Evolutionary conservation across 139 green algal genomes (phyloP).

Genomic region (Auxenochlorella protothecoides): DNA sequence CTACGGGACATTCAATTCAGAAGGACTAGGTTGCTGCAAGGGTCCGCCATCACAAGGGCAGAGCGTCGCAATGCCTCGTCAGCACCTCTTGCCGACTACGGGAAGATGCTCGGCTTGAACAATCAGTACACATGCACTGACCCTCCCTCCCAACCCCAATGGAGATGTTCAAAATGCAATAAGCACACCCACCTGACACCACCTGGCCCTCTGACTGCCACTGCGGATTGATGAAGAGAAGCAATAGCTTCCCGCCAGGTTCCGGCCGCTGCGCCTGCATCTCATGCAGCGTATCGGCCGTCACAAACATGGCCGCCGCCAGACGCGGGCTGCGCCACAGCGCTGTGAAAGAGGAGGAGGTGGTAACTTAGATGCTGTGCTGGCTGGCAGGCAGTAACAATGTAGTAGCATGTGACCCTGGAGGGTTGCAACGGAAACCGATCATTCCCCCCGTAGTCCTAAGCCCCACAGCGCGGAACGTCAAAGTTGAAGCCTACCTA

Average conservation of each 20-base stretch:
- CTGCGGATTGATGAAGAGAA: slow-evolving; percentile 74
- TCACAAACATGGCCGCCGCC: slow-evolving; percentile 37
- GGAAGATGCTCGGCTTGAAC: background rate
- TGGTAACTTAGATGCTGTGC: background rate
- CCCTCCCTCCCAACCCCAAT: too few relatives aligned
- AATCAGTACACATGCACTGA: background rate
- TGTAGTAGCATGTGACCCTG: background rate
- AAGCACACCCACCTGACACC: slow-evolving; percentile 20
- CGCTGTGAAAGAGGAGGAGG: background rate
- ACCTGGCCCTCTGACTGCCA: slow-evolving; percentile 51
- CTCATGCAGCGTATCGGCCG: slow-evolving; percentile 27
- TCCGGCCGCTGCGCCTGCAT: slow-evolving; percentile 1
- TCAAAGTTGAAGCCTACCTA: too few relatives aligned
- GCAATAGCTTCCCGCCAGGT: slow-evolving; percentile 24
- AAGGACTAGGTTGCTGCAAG: background rate
- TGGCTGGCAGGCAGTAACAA: background rate
- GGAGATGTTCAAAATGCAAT: background rate
- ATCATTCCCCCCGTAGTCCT: background rate
- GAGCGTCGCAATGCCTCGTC: background rate
- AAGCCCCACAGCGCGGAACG: background rate
- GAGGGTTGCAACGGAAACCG: background rate
- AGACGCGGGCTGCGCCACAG: slow-evolving; percentile 39
- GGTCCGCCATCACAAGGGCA: background rate
- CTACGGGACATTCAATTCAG: slow-evolving; percentile 2
- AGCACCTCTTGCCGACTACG: background rate